These are phyloP conservation scores for Cubamyces lactineus DNA, from an alignment of 768 basidiomycete genomes.

Conservation along the genomic window DNA sequence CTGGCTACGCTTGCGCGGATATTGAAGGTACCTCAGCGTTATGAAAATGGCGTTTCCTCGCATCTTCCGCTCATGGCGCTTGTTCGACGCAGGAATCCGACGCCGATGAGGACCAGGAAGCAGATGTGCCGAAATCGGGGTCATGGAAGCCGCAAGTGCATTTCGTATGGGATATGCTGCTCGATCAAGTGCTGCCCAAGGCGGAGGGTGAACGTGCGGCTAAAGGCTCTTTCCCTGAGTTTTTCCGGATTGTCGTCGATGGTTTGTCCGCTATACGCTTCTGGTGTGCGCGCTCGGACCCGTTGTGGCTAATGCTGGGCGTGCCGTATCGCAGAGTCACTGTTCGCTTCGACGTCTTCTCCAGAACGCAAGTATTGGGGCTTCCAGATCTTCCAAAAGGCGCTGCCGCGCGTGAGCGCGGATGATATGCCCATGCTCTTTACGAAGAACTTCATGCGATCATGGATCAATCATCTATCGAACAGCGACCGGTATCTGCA, in stretches of 20 bases:
- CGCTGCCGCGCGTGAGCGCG: constrained; percentile 66
- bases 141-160: constrained; percentile 91
- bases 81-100: constrained; percentile 52
- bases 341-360: constrained; percentile 85
- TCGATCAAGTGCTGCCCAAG: constrained; percentile 69
- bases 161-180: constrained; percentile 85
- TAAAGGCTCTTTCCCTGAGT: constrained; percentile 81
- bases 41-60: not conserved
- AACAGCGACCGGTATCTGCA: constrained; percentile 87
- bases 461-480: constrained; percentile 95
- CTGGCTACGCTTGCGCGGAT: constrained; percentile 73
- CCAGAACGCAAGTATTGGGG: constrained; percentile 93
- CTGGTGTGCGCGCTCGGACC: constrained; percentile 9
- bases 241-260: constrained; percentile 90
- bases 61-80: not conserved
- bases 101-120: constrained; percentile 37
- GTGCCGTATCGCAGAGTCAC: constrained; percentile 60
- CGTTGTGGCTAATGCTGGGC: constrained; percentile 8
- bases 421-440: constrained; percentile 84
- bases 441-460: constrained; percentile 93
- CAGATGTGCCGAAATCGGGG: constrained; percentile 53
- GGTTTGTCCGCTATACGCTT: constrained; percentile 46
- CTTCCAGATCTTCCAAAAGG: constrained; percentile 87
- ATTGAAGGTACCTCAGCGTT: constrained; percentile 60
- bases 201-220: constrained; percentile 27